Base-by-base conservation (phyloP, 805 yeast genomes). In the Yarrowia keelungensis region DNA sequence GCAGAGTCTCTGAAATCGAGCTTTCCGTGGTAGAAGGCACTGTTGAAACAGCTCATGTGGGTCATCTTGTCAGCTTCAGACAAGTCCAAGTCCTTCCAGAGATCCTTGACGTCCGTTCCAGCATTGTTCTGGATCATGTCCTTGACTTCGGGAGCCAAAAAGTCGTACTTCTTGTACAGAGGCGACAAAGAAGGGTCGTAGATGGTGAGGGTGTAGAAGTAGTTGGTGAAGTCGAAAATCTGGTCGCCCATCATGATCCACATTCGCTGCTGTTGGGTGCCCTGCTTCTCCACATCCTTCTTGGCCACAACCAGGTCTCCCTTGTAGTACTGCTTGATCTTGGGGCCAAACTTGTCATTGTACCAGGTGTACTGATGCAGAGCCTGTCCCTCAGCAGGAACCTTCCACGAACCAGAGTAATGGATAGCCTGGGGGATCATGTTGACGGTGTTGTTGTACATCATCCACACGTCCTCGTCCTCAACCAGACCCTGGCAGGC, bases 401-500 rank as follows among this genome's bases (percentile, higher is more conserved):
- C 77, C 12, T 69, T 67, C 65, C 73, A 65, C 11, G 75, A 68
- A 1, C 83, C 83, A 51, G 76, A 74, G 4, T 67, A 59, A 53
- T 80, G 83, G 67, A 76, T 54, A 1, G 79, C 81, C 8, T 76
- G 56, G 61, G 73, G 71, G 0, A 73, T 71, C 16, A 72, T 72
- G 41, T 73, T 71, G 5, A 69, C 50, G 0, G 82, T 78, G 15
- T 75, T 65, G 69, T 80, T 80, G 70, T 70, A 71, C 10, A 70
- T 58, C 51, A 80, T 72, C 69, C 69, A 59, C 14, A 80, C 75
- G 4, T 72, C 59, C 0, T 62, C 71, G 49, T 79, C 81, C 0
- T 72, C 69, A 2, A 80, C 83, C 19, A 81, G 73, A 8, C 73
- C 75, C 2, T 81, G 80, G 69, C 83, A 80, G 2, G 81, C 81